Conservation (phyloP, 2,329 filamentous ascomycete genomes). For the Stemphylium vesicarium region DNA sequence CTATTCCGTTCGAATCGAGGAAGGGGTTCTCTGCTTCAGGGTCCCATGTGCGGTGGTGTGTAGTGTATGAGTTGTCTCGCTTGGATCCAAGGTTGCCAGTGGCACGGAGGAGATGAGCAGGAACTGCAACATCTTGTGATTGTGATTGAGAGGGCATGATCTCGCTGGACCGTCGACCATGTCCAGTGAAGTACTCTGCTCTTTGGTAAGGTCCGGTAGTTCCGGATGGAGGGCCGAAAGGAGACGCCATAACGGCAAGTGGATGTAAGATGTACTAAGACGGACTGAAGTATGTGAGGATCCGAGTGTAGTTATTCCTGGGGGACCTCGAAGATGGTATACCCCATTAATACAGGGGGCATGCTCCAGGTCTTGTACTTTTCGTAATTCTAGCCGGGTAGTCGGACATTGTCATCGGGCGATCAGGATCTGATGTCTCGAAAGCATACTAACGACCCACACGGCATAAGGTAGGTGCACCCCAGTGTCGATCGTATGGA, state of each 20-base stretch:
- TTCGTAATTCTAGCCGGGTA: conserved; percentile 3
- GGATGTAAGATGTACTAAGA: background rate
- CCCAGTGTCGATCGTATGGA: conserved; percentile 12
- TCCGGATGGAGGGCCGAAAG: conserved; percentile 1
- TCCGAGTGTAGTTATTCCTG: conserved; percentile 1
- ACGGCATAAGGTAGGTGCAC: background rate
- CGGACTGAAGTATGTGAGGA: background rate
- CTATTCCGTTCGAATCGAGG: conserved; percentile 14
- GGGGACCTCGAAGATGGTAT: conserved; percentile 1
- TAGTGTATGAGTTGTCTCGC: conserved; percentile 17
- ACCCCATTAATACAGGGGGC: conserved; percentile 10
- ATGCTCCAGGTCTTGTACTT: conserved; percentile 9
- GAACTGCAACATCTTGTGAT: conserved; percentile 27
- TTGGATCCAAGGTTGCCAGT: conserved; percentile 22
- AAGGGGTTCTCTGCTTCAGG: conserved; percentile 19
- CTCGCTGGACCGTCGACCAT: conserved; percentile 8
- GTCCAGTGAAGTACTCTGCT: background rate
- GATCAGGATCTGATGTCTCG: conserved; percentile 6
- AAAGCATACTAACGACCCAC: conserved; percentile 9
- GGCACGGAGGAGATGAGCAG: conserved; percentile 29
- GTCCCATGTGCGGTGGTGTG: conserved; percentile 20
- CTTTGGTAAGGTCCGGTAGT: background rate
- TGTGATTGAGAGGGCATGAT: conserved; percentile 9
- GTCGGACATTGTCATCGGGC: conserved; percentile 9
- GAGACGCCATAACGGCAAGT: conserved; percentile 3